Base-by-base conservation (phyloP, 2,329 filamentous ascomycete genomes). In the Cryphonectria naterciae region DNA sequence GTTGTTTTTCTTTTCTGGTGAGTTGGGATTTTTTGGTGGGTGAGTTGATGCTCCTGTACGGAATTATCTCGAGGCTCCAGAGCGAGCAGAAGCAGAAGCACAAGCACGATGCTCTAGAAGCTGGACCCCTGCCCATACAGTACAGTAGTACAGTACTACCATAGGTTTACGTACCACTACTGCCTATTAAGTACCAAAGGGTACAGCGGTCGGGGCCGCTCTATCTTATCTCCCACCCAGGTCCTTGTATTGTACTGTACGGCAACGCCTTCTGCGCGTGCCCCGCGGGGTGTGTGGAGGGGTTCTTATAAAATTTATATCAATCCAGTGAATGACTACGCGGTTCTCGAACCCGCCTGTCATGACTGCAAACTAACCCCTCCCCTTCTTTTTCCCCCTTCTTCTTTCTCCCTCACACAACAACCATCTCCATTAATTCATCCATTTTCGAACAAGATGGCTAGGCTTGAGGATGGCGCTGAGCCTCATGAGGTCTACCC, bases 401-500 rank as follows among this genome's bases (percentile, higher is more conserved):
- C 22, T 49, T 25, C 1, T 22, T n/a, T n/a, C 46, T 49, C 46
- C 6, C 43, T 8, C 46, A 1, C 19, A n/a, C 46, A n/a, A n/a
- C 46, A 49, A n/a, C 19, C 46, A 63, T 13, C 37, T 41, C 61
- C 25, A 49, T n/a, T 11, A 7, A 17, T 28, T 49, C 63, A 13
- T 15, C 25, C 41, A 61, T 10, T 49, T n/a, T 54, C 4, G 4
- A 41, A 43, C 60, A 62, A 70, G 54, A 73, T 73, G 71, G 71
- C 69, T 25, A 71, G 61, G 49, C 64, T 71, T 56, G 71, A 73
- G 49, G 67, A 67, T 43, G 67, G 67, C 39, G 69, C 71, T 49
- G 71, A 68, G 66, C 67, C 69, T 13, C 65, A 68, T 80, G 85
- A 72, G 70, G 65, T 69, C 13, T 72, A 70, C 58, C 70, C 91